Evolutionary conservation across 2,329 filamentous ascomycete genomes (phyloP), one percentile per base, ranked within the genome.

Genomic region (Dothistroma septosporum): DNA sequence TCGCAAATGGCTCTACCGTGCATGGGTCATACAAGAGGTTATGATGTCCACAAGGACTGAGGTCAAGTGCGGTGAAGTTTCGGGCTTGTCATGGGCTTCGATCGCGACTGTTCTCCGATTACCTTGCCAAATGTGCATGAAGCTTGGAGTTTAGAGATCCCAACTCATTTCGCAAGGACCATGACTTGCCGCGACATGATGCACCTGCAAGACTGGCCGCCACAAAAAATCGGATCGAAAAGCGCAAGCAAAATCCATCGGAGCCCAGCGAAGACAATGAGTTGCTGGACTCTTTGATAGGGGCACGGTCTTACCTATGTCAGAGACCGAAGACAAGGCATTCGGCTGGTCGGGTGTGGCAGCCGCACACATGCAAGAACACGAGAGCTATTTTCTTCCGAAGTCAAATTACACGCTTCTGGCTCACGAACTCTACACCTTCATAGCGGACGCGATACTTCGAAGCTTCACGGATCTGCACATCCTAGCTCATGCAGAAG

Each of bases 401-500:
- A 22, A 47, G 16, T 9, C 5, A 8, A n/a, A 47, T n/a, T 47
- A 47, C 19, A 22, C 21, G 11, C 16, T n/a, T 19, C 10, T n/a
- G n/a, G 44, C 19, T 3, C 2, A 47, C 21, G 44, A 12, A 22
- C 2, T 22, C 10, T 7, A 58, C 37, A 11, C 11, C n/a, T n/a
- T 52, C 19, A 46, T 48, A 9, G 56, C 56, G 4, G 44, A 10
- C 4, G 32, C 49, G 16, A 46, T 53, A 2, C 11, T 58, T 35
- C n/a, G 35, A 53, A 53, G 48, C 33, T 48, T 21, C 31, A 44
- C n/a, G 16, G 47, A 58, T 22, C 3, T 58, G 19, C 56, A 58
- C 19, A 41, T 58, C 9, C 48, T 58, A 19, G 56, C 56, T 6
- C 48, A 53, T 53, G 48, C 37, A 19, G 56, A 53, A 58, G 56